Evolutionary conservation across 23 red algal species (phyloP), one percentile per base, ranked within the genome.

Genomic region (Porphyridium purpureum): DNA sequence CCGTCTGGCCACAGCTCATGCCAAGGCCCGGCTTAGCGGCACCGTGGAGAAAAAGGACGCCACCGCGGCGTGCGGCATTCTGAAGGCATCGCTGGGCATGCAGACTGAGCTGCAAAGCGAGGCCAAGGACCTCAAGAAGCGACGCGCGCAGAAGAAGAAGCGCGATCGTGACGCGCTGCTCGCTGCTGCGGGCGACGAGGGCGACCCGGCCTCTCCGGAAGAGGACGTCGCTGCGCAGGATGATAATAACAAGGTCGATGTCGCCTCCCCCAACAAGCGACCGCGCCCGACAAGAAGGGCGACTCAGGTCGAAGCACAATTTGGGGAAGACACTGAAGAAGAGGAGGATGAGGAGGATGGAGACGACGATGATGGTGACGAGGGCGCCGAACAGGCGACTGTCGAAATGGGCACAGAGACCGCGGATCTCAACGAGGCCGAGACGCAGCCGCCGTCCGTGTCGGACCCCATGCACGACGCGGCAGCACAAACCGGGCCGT

Each of bases 1-100:
- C 42, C 90, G 90, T 2, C 54, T 98, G 31, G 66, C 90, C 29
- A 98, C 90, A 5, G 90, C 90, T 35, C 81, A 98, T 57, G 90
- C 90, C 1, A 98, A 98, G 57, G 47, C 65, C 22, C 80, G 90
- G 7, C 72, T 98, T 24, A 72, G 76, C 7, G 30, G 27, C 4
- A 36, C 71, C 5, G 90, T 98, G 32, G 52, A 44, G 26, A 50
- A 30, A 1, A 59, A 63, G 29, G 90, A 98, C 50, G 90, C 80
- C 9, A 47, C 47, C 23, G 75, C 65, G 25, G 90, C 79, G 26
- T 70, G 64, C 35, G 90, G 82, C 51, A 28, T 98, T 0, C 52
- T 98, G 5, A 55, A 67, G 21, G 85, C 70, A 46, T 74, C 90
- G 35, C 68, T 98, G 34, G 82, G 75, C 42, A 82, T 83, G 31